phyloP scores from a whole-genome alignment of 345 rosid genomes.

The Draba incana region DNA sequence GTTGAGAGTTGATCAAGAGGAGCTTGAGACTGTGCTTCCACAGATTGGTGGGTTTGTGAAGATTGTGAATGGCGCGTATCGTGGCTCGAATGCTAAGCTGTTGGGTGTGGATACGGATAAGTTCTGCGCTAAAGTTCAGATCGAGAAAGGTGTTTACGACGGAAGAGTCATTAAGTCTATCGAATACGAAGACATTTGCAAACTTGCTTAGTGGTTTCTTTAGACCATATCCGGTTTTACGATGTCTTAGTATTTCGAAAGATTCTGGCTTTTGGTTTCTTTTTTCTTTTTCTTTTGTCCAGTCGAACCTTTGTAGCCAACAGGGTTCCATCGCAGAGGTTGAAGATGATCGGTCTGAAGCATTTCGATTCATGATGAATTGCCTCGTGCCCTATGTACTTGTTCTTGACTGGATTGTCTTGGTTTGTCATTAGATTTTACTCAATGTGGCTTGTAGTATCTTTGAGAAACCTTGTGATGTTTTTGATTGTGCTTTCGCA shows the following conservation, averaged over 20 bases:
- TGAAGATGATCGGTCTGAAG: conserved; percentile 16
- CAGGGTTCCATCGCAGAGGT: conserved; percentile 3
- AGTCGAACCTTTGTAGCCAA: not conserved
- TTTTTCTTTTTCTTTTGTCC: conserved; percentile 2
- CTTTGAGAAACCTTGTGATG: conserved; percentile 5
- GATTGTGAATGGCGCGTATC: conserved; percentile 91
- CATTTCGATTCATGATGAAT: conserved; percentile 12
- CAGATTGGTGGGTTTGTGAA: conserved; percentile 78
- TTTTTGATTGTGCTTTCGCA: conserved; percentile 9
- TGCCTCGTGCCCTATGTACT: conserved; percentile 9
- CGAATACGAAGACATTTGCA: conserved; percentile 91
- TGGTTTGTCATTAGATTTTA: conserved; percentile 1
- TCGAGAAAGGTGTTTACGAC: conserved; percentile 92
- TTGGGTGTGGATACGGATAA: conserved; percentile 80
- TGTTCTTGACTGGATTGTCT: conserved; percentile 10
- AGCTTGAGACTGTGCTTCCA: conserved; percentile 94
- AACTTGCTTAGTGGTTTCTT: conserved; percentile 54
- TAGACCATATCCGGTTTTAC: not conserved
- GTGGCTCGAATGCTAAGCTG: conserved; percentile 77
- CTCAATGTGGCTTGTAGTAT: not conserved
- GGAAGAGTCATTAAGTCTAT: conserved; percentile 82
- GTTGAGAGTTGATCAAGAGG: conserved; percentile 90
- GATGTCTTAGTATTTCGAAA: conserved; percentile 6
- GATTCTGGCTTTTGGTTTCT: conserved; percentile 23
- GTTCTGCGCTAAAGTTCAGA: conserved; percentile 82